These are phyloP conservation scores for Telfairia occidentalis DNA, from an alignment of 331 rosid species.

Conservation along the genomic window DNA sequence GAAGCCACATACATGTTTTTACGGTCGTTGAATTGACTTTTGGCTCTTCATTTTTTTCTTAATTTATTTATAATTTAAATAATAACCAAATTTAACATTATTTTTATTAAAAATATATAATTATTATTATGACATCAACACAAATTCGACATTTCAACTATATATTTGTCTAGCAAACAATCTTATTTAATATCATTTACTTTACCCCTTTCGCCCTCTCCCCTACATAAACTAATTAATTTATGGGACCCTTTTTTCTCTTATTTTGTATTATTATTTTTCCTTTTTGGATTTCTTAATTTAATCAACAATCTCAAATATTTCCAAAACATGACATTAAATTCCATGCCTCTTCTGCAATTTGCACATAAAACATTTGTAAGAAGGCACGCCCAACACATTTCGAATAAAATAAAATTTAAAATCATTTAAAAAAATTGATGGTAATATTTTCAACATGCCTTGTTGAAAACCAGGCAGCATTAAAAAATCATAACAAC, in stretches of 20 bases:
- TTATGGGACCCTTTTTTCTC: not conserved
- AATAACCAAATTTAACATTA: not conserved
- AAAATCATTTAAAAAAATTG: not conserved
- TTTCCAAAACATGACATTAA: not conserved
- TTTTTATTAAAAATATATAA: not conserved
- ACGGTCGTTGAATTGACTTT: not conserved
- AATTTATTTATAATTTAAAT: not conserved
- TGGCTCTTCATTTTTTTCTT: not conserved
- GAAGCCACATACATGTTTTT: not conserved
- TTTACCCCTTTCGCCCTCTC: not conserved
- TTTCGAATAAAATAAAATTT: not conserved
- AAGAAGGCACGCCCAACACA: not conserved
- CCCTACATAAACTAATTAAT: not conserved
- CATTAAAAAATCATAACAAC: not conserved
- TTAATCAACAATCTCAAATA: not conserved
- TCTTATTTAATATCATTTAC: not conserved
- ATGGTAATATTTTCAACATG: not conserved
- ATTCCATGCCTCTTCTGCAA: not conserved
- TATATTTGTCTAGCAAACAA: not conserved
- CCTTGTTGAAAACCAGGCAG: not conserved
- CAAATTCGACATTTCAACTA: slow-evolving; percentile 1
- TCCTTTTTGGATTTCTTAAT: not conserved
- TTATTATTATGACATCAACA: not conserved
- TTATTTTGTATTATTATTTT: not conserved
- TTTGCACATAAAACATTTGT: not conserved